phyloP scores from a whole-genome alignment of 2,329 filamentous ascomycete species.

The Thermomyces lanuginosus region DNA sequence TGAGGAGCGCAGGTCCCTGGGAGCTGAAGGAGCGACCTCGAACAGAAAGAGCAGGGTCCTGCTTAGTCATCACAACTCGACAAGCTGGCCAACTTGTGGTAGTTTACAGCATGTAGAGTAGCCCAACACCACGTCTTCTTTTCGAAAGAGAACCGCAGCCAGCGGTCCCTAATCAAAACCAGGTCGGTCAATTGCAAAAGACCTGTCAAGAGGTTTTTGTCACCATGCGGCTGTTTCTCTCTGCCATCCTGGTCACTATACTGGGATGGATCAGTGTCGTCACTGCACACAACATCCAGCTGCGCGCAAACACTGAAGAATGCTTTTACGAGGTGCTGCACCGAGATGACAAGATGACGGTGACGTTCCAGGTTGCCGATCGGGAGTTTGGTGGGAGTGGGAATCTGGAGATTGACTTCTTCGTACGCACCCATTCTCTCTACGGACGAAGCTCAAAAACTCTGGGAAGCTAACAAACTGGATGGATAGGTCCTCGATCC shows the following conservation, averaged over 20 bases:
- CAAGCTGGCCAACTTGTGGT: too few species aligned
- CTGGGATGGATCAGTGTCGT: slow-evolving; percentile 44
- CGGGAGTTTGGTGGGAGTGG: slow-evolving; percentile 87
- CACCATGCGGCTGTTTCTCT: slow-evolving; percentile 27
- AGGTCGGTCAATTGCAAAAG: too few species aligned
- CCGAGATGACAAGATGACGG: slow-evolving; percentile 92
- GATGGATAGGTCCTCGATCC: slow-evolving; percentile 58
- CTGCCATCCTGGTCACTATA: slow-evolving; percentile 32
- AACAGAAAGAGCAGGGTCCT: too few species aligned
- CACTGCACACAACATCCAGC: slow-evolving; percentile 84
- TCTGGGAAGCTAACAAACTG: background rate
- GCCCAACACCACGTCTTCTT: too few species aligned
- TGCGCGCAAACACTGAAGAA: slow-evolving; percentile 82
- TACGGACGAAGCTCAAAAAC: background rate
- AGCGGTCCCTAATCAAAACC: too few species aligned
- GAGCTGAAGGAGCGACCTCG: too few species aligned
- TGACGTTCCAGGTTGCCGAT: slow-evolving; percentile 96
- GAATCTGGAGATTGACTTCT: slow-evolving; percentile 94
- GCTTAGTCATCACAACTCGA: too few species aligned
- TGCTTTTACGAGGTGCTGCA: slow-evolving; percentile 94
- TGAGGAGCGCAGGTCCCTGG: too few species aligned
- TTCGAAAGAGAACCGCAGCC: too few species aligned
- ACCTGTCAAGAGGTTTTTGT: background rate
- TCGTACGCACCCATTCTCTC: slow-evolving; percentile 44
- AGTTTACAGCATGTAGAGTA: too few species aligned